Evolutionary conservation across 176 grass and related monocot genomes (phyloP), one percentile per base, ranked within the genome.

Genomic region (Raddia distichophylla): DNA sequence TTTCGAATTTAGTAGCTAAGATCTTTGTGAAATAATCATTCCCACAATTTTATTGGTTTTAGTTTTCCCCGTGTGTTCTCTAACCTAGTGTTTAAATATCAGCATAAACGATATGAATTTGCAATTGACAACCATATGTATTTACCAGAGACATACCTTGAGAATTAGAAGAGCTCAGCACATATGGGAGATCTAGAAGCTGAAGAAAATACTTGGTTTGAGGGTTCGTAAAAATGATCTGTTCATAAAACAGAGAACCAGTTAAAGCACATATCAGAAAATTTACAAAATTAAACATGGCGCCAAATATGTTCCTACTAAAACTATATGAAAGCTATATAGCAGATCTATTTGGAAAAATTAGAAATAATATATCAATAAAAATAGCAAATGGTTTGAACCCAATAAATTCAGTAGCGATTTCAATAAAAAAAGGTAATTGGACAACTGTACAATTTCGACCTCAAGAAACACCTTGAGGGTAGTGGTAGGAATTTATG

Each of bases 151-250:
- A 85, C 46, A 77, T 92, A 97, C 94, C 89, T 50, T 50, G 40
- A 82, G 75, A 78, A 78, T 68, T 73, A 66, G 83, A 85, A 8
- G 68, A 62, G 71, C 89, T 90, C 86, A 98, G 86, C 53, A 98
- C 65, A 90, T 93, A 93, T 4, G 88, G 86, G 71, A 93, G 90
- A 75, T 88, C 86, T 32, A 95, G 55, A 66, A 98, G 85, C 66
- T 84, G 81, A 50, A 98, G 87, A 79, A 93, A 86, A 47, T 84
- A 98, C 79, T 91, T 86, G 2, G 90, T 98, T 86, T 98, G 95
- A 34, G 88, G 90, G 51, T 98, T 95, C 81, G 88, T 86, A 66
- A 71, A 90, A 27, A 83, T 81, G 89, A 73, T 67, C 88, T 98
- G 86, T 70, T n/a, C 17, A 74, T 66, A 89, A 46, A 54, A 65